Base-by-base conservation (phyloP, 108 stramenopile genomes). In the Cyclostephanos tholiformis region DNA sequence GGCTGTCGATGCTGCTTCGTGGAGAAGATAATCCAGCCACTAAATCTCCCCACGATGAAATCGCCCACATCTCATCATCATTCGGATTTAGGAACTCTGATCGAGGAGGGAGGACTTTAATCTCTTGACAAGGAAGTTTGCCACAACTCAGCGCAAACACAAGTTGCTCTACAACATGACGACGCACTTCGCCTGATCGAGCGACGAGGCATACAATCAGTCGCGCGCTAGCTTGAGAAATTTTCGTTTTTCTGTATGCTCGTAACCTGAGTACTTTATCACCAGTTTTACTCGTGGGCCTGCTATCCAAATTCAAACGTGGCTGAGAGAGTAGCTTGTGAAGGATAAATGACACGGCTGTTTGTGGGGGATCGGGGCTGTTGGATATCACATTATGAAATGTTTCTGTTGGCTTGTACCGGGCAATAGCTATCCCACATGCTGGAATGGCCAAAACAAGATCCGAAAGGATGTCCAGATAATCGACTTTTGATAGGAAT, bases 141-240 rank as follows among this genome's bases (percentile, higher is more conserved):
- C 91, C 91, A 55, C 89, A 82, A 67, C 87, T 91, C 48, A 97
- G 44, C 2, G 95, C 95, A 75, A 89, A 87, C 27, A 82, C 71
- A 14, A 98, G 77, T 52, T 98, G 96, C 16, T 88, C 65, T 35
- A 98, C 74, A 19, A 96, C 94, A 39, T 94, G 80, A 50, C 91
- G 84, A n/a, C 97, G 82, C 4, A 95, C 94, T 67, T 98, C 97
- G 10, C 97, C 96, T 44, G 91, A 90, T 12, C 97, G 75, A 38
- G 96, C 95, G 16, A 95, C 91, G 20, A 98, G 85, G 17, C 90
- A 88, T 17, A 95, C 82, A 11, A 96, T 68, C 14, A 96, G 73
- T 26, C 92, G 64, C n/a, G 92, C 92, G 44, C 89, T 55, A 32
- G 87, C 65, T 71, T 94, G 93, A 16, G 80, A 82, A 6, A 84